These are phyloP conservation scores for Meripilus lineatus DNA, from an alignment of 1,284 basidiomycete genomes.

Conservation along the genomic window DNA sequence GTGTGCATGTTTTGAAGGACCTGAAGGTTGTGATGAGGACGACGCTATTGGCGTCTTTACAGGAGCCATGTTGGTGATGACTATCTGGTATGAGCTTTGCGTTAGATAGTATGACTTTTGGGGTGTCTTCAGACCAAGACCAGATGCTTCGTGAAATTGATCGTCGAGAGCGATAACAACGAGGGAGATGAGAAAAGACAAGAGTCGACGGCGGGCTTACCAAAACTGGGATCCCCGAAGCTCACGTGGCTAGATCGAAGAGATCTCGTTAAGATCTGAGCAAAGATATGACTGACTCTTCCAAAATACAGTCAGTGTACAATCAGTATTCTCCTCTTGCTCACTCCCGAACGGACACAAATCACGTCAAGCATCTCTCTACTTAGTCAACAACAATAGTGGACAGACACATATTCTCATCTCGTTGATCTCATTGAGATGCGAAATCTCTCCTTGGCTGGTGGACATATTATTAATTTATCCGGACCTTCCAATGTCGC, in stretches of 20 bases:
- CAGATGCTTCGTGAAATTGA: too few relatives aligned
- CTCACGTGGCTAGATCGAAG: neutral
- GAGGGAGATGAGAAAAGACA: neutral
- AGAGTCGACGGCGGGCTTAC: neutral
- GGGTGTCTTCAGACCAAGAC: too few relatives aligned
- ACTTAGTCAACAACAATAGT: neutral
- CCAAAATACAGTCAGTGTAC: neutral
- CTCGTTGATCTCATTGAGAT: conserved; percentile 21
- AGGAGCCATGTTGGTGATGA: conserved; percentile 3
- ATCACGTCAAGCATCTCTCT: neutral
- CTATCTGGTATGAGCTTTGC: too few relatives aligned
- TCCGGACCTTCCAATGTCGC: conserved; percentile 26
- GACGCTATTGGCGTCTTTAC: conserved; percentile 4
- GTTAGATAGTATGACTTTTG: too few relatives aligned
- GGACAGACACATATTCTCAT: too few relatives aligned
- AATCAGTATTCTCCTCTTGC: neutral
- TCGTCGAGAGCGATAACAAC: too few relatives aligned
- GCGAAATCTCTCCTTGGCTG: conserved; percentile 40
- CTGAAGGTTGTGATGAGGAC: neutral
- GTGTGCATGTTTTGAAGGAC: neutral
- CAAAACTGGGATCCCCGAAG: neutral
- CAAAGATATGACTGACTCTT: neutral
- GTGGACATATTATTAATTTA: conserved; percentile 17
- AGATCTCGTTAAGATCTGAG: neutral
- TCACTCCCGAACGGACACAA: neutral